Evolutionary conservation across 1,139 yeast genomes (phyloP), one percentile per base, ranked within the genome.

Genomic region (Yamadazyma buinensis): DNA sequence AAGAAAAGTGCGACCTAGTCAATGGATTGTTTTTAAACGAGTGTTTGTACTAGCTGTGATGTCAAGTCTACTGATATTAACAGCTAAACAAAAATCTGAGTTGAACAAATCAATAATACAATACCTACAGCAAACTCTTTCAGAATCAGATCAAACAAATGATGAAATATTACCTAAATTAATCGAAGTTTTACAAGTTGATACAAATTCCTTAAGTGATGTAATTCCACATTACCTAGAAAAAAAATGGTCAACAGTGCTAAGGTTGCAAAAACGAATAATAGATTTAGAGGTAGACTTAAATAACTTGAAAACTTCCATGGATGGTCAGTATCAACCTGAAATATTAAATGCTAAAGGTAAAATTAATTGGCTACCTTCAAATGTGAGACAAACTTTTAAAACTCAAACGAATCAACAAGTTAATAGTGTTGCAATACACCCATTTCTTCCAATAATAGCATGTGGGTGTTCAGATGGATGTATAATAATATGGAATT

Each of bases 201-300:
- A 49, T 27, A 21, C 36, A 2, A 31, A 29, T 17, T 46, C 51
- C 10, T 12, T 36, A 3, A 32, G 35, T 23, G 49, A 44, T 13
- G 47, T 64, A 2, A 67, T 75, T 13, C 71, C 78, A 34, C 61
- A 69, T 40, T 65, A 83, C 33, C 64, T 90, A 28, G 94, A 85
- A 47, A 84, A 82, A 59, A 90, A 88, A 60, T 90, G 97, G 97
- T 72, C 84, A 1, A 82, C 95, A 0, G 94, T 90, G 5, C 67
- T 86, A 23, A 65, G 95, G 34, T 65, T 90, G 27, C 97, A 90
- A 57, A 75, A 81, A 43, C 75, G 77, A 49, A 80, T 88, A 31
- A 63, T 83, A 38, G 94, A 83, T 37, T 57, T 70, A 21, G 73
- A 68, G 41, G 53, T 54, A 54, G 78, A 75, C 39, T 55, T 73